phyloP scores from a whole-genome alignment of 2,329 filamentous ascomycete genomes.

The Colletotrichum sp. region DNA sequence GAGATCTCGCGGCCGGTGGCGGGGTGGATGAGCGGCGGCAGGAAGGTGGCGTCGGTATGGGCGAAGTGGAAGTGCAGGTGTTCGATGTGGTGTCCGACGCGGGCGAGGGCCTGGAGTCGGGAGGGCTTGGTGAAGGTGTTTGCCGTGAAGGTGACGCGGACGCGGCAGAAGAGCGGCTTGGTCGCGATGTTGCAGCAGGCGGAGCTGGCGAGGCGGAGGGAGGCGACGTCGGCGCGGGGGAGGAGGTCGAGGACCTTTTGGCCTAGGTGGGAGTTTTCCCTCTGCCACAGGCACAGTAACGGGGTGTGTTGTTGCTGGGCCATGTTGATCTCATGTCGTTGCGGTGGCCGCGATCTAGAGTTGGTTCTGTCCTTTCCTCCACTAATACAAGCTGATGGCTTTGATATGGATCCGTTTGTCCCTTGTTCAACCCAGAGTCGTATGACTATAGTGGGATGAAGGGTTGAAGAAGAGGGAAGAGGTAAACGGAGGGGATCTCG shows the following conservation, averaged over 20 bases:
- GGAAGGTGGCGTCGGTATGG: slow-evolving; percentile 78
- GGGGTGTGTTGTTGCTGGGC: slow-evolving; percentile 43
- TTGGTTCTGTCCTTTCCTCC: background rate
- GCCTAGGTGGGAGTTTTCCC: slow-evolving; percentile 46
- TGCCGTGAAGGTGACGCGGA: slow-evolving; percentile 73
- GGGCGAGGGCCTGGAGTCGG: slow-evolving; percentile 74
- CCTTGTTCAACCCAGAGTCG: background rate
- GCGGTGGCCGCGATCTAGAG: background rate
- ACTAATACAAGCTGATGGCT: background rate
- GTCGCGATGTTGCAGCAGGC: slow-evolving; percentile 75
- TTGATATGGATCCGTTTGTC: background rate
- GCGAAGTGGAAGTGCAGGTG: slow-evolving; percentile 79
- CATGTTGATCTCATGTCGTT: slow-evolving; percentile 59
- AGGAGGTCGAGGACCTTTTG: slow-evolving; percentile 55
- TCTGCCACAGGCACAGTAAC: slow-evolving; percentile 63
- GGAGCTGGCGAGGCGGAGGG: slow-evolving; percentile 70
- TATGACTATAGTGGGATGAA: background rate
- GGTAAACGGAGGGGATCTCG: background rate
- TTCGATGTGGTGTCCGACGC: slow-evolving; percentile 80
- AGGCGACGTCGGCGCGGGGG: slow-evolving; percentile 57
- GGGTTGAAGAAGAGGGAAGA: background rate
- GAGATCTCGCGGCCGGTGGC: slow-evolving; percentile 76
- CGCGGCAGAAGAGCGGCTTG: slow-evolving; percentile 70
- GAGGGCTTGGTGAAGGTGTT: slow-evolving; percentile 78
- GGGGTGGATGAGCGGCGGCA: slow-evolving; percentile 84